Evolutionary conservation across 352 stramenopile species (phyloP).

Genomic region (Globisporangium alternatum): DNA sequence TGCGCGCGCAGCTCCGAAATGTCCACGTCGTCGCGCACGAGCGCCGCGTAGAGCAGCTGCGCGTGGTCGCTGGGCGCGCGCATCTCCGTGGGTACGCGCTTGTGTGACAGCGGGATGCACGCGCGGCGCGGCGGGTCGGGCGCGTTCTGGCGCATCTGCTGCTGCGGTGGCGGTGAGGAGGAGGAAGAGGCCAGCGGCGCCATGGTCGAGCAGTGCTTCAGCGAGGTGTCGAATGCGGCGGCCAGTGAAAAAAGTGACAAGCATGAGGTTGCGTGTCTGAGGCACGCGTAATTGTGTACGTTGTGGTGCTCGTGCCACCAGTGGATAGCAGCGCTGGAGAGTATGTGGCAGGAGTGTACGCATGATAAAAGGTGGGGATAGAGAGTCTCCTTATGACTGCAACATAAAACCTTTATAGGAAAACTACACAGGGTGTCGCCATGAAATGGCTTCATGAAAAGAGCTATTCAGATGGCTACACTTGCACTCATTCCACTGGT

Average conservation of each 20-base stretch:
- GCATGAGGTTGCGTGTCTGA: not conserved
- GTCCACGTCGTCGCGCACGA: constrained; percentile 37
- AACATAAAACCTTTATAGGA: not conserved
- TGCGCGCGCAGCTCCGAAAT: constrained; percentile 33
- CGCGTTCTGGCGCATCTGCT: constrained; percentile 27
- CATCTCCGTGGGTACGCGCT: constrained; percentile 55
- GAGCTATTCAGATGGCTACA: constrained; percentile 9
- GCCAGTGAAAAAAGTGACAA: constrained; percentile 1
- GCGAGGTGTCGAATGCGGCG: not conserved
- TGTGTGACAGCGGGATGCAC: constrained; percentile 47
- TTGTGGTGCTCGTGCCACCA: not conserved
- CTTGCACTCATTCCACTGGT: not conserved
- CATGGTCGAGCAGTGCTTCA: not conserved
- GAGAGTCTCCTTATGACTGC: not conserved
- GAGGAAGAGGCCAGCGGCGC: not conserved
- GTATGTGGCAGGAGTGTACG: not conserved
- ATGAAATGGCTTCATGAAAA: not conserved
- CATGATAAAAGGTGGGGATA: not conserved
- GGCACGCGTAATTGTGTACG: not conserved
- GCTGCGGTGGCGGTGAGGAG: not conserved
- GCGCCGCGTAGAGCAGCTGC: constrained; percentile 36
- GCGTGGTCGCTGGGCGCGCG: constrained; percentile 36
- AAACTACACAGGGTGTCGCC: too few species aligned
- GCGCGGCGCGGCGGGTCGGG: constrained; percentile 32
- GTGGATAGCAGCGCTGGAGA: not conserved